phyloP scores from a whole-genome alignment of 768 basidiomycete genomes.

The Tephrocybe sp. region DNA sequence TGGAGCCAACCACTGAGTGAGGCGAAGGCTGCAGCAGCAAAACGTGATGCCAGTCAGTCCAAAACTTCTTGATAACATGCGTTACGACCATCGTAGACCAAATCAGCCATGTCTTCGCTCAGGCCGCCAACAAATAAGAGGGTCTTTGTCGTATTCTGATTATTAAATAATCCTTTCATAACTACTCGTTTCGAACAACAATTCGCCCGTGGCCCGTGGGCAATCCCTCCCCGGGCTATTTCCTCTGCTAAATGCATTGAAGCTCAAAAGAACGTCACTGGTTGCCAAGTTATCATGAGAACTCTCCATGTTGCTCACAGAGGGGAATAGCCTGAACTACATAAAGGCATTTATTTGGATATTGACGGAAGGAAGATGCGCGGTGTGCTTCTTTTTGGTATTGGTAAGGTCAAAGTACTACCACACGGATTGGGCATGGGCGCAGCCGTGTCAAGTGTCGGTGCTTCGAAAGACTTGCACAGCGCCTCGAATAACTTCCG shows the following conservation, averaged over 20 bases:
- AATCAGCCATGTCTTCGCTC: too few relatives aligned
- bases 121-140: too few relatives aligned
- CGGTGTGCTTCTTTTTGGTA: conserved; percentile 7
- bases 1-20: conserved; percentile 70
- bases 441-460: conserved; percentile 34
- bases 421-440: not conserved
- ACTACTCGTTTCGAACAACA: too few relatives aligned
- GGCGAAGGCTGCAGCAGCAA: conserved; percentile 51
- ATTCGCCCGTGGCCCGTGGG: too few relatives aligned
- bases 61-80: conserved; percentile 1
- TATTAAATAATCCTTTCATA: too few relatives aligned
- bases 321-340: not conserved
- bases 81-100: too few relatives aligned
- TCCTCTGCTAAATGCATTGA: too few relatives aligned
- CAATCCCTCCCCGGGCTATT: too few relatives aligned
- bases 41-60: conserved; percentile 12
- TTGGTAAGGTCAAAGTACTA: not conserved
- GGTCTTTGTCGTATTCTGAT: too few relatives aligned
- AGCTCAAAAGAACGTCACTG: too few relatives aligned
- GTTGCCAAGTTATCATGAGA: conserved; percentile 1
- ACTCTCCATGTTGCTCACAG: too few relatives aligned
- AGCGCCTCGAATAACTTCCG: conserved; percentile 51
- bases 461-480: conserved; percentile 41
- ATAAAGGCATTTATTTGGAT: too few relatives aligned
- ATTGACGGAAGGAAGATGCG: not conserved